Base-by-base conservation (phyloP, 768 basidiomycete genomes). In the Kwoniella mangroviensis region DNA sequence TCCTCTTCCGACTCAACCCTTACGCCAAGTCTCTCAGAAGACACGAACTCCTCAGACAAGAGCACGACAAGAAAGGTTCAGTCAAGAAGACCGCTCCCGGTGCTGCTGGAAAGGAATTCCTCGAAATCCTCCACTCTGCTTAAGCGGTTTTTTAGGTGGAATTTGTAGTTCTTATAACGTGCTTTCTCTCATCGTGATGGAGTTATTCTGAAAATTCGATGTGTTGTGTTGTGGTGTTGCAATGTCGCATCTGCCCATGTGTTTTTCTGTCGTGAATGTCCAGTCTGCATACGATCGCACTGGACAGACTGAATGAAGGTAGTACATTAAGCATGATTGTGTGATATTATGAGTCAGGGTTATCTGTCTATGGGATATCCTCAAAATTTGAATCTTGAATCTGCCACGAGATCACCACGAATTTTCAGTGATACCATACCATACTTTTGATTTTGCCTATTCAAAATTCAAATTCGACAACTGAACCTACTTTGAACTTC, bases 1-100 rank as follows among this genome's bases (percentile, higher is more conserved):
- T 95, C 78, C 89, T 95, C 83, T 95, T 94, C 93, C 91, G 94
- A 80, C 88, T 98, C 86, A 98, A 98, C 88, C 96, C 96, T 63
- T 98, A 98, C 85, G 96, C 95, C 79, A 96, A 96, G 89, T 91
- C 91, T 55, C 85, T 94, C 80, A 91, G 93, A 84, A 87, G 91
- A 77, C 91, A 94, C 81, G 93, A 96, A 83, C 85, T 96, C 75
- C 68, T 82, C 70, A 78, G 78, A 73, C 63, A 69, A 58, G 75
- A 84, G 81, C 73, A 73, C 51, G 77, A 78, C 70, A 63, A 69
- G 70, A 80, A 82, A 77, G 77, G 74, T 54, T 72, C 77, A 67
- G 85, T 85, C 83, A 88, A 87, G 86, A 86, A 76, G 88, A 88
- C 87, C 90, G 90, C 86, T 84, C 87, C 82, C 49, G 75, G 65